Percentiles rank a stretch among this genome's conserved stretches.
Conservation (phyloP, 2,329 filamentous ascomycete genomes). For the Xylariaceae sp. region DNA sequence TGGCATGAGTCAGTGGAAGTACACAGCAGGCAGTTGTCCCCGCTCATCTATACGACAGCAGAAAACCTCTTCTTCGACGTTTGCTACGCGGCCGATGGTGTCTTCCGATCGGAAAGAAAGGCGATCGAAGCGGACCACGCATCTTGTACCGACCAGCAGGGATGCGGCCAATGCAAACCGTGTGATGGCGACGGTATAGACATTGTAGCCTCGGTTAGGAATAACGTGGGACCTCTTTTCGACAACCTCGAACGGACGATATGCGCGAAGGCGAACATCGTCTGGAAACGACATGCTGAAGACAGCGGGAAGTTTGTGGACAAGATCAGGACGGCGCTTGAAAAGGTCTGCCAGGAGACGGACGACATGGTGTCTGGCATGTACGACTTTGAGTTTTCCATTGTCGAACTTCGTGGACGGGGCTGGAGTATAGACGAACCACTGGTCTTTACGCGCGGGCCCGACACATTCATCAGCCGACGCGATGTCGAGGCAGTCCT, state of each 20-base stretch:
- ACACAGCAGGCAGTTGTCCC: slow-evolving; percentile 43
- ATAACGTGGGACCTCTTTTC: slow-evolving; percentile 46
- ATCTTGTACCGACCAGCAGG: slow-evolving; percentile 33
- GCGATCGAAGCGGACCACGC: slow-evolving; percentile 37
- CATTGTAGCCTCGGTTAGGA: slow-evolving; percentile 41
- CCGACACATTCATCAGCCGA: slow-evolving; percentile 38
- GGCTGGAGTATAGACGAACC: slow-evolving; percentile 44
- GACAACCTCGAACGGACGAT: slow-evolving; percentile 40
- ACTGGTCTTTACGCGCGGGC: slow-evolving; percentile 39
- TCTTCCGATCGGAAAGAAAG: slow-evolving; percentile 37
- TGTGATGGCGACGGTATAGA: slow-evolving; percentile 41
- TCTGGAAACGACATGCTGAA: slow-evolving; percentile 36
- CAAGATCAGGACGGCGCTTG: slow-evolving; percentile 34
- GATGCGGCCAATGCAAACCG: slow-evolving; percentile 35
- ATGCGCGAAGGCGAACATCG: slow-evolving; percentile 40
- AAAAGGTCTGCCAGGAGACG: slow-evolving; percentile 34
- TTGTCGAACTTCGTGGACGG: slow-evolving; percentile 41
- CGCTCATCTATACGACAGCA: slow-evolving; percentile 40
- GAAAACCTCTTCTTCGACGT: slow-evolving; percentile 44
- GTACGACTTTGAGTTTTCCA: slow-evolving; percentile 45
- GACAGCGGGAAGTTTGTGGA: slow-evolving; percentile 42
- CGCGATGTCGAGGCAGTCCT: slow-evolving; percentile 44
- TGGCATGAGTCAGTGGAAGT: slow-evolving; percentile 39
- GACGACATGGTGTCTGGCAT: slow-evolving; percentile 38
- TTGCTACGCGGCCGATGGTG: slow-evolving; percentile 37